A percentile compares a stretch with the other conserved stretches of the same genome.
Conservation (phyloP, 805 yeast species). For the Lipomyces sp. region DNA sequence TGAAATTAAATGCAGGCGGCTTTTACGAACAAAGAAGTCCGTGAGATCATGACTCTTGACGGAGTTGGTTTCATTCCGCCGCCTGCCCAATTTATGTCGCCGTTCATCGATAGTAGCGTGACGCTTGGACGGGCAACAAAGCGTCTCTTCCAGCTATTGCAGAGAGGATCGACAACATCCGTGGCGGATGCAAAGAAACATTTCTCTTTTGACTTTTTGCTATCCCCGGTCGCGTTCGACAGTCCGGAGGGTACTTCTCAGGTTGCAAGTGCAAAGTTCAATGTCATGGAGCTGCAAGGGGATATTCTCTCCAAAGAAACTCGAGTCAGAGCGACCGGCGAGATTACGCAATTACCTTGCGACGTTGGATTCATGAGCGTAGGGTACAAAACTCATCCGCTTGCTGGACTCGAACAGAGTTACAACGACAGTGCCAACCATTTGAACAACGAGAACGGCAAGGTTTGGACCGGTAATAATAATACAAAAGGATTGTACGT, state of each 20-base stretch:
- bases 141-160: slow-evolving; percentile 66
- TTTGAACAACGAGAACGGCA: slow-evolving; percentile 31
- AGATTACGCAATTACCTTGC: slow-evolving; percentile 45
- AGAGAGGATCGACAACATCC: slow-evolving; percentile 54
- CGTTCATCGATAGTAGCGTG: slow-evolving; percentile 41
- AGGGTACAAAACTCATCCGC: slow-evolving; percentile 76
- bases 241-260: slow-evolving; percentile 23
- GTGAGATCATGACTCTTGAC: slow-evolving; percentile 74
- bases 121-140: slow-evolving; percentile 59
- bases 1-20: slow-evolving; percentile 44
- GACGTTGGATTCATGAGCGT: slow-evolving; percentile 79
- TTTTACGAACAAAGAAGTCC: slow-evolving; percentile 87
- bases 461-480: slow-evolving; percentile 12
- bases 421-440: slow-evolving; percentile 52
- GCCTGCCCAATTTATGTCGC: slow-evolving; percentile 47
- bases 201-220: slow-evolving; percentile 75
- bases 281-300: slow-evolving; percentile 50
- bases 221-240: slow-evolving; percentile 62
- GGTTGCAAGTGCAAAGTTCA: slow-evolving; percentile 27
- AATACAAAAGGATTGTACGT: slow-evolving; percentile 63
- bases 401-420: slow-evolving; percentile 60
- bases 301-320: slow-evolving; percentile 54
- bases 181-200: slow-evolving; percentile 40
- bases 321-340: slow-evolving; percentile 49
- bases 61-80: slow-evolving; percentile 57